These are phyloP conservation scores for Pleurotus djamor DNA, from an alignment of 768 basidiomycete genomes.

Conservation along the genomic window DNA sequence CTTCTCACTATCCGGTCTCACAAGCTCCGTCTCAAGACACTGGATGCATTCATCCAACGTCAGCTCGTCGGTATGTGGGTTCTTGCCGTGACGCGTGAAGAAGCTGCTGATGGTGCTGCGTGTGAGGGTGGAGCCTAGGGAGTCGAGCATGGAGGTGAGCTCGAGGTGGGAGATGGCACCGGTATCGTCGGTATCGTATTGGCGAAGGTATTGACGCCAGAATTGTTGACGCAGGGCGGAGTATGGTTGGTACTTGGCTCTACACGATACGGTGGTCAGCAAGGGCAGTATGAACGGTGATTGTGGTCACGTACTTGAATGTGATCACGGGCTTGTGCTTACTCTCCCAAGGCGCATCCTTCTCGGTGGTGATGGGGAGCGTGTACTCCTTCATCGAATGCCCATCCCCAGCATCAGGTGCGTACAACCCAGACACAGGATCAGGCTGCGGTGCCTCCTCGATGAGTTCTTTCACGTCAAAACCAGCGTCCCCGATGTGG, in stretches of 20 bases:
- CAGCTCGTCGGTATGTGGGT: constrained; percentile 65
- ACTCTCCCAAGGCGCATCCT: constrained; percentile 68
- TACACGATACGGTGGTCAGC: constrained; percentile 16
- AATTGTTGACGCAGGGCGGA: constrained; percentile 86
- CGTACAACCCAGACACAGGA: constrained; percentile 55
- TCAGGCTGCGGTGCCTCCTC: constrained; percentile 65
- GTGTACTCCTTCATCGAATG: constrained; percentile 74
- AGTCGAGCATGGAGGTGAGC: constrained; percentile 93
- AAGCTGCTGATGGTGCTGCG: constrained; percentile 76
- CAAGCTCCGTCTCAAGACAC: constrained; percentile 84
- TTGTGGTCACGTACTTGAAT: constrained; percentile 47
- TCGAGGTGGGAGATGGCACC: constrained; percentile 76
- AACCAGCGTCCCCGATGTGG: constrained; percentile 74
- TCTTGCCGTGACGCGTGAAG: constrained; percentile 70
- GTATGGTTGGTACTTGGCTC: constrained; percentile 96
- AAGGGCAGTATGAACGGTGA: neutral
- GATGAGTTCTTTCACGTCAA: constrained; percentile 73
- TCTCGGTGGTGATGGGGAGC: constrained; percentile 58
- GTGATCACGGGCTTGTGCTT: constrained; percentile 69
- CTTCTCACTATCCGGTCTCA: constrained; percentile 70
- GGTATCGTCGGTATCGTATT: constrained; percentile 90
- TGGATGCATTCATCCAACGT: constrained; percentile 77
- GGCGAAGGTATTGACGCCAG: constrained; percentile 85
- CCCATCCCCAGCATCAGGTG: constrained; percentile 46
- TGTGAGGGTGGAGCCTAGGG: constrained; percentile 91